A percentile compares a stretch with the other conserved stretches of the same genome.
Conservation (phyloP, 345 rosid genomes). For the Diplotaxis tenuifolia region DNA sequence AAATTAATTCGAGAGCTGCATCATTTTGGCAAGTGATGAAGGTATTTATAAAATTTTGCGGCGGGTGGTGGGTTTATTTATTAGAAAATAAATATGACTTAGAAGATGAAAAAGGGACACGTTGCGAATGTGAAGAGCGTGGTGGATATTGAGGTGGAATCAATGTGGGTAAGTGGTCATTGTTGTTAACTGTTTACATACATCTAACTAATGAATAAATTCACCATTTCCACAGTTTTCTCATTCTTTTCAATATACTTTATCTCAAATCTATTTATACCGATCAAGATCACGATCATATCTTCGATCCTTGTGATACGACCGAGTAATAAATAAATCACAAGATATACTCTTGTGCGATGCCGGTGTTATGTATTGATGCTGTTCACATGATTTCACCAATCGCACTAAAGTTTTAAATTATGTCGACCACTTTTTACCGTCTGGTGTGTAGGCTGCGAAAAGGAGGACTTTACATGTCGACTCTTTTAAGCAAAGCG, state of each 20-base stretch:
- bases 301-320: not conserved
- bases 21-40: not conserved
- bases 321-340: not conserved
- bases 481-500: slow-evolving; percentile 1
- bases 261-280: not conserved
- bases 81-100: not conserved
- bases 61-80: not conserved
- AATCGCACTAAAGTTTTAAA: not conserved
- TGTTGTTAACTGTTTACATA: slow-evolving; percentile 8
- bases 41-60: not conserved
- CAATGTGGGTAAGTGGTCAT: slow-evolving; percentile 27
- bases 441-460: slow-evolving; percentile 1
- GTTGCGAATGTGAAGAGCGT: slow-evolving; percentile 32
- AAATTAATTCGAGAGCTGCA: not conserved
- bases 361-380: slow-evolving; percentile 12
- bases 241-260: not conserved
- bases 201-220: not conserved
- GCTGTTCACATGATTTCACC: slow-evolving; percentile 16
- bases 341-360: not conserved
- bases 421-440: slow-evolving; percentile 10
- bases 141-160: not conserved
- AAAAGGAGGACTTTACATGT: slow-evolving; percentile 8
- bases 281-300: not conserved
- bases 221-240: not conserved
- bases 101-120: slow-evolving; percentile 1